Evolutionary conservation across 2,329 filamentous ascomycete species (phyloP), one percentile per base, ranked within the genome.

Genomic region (Ciborinia camelliae): DNA sequence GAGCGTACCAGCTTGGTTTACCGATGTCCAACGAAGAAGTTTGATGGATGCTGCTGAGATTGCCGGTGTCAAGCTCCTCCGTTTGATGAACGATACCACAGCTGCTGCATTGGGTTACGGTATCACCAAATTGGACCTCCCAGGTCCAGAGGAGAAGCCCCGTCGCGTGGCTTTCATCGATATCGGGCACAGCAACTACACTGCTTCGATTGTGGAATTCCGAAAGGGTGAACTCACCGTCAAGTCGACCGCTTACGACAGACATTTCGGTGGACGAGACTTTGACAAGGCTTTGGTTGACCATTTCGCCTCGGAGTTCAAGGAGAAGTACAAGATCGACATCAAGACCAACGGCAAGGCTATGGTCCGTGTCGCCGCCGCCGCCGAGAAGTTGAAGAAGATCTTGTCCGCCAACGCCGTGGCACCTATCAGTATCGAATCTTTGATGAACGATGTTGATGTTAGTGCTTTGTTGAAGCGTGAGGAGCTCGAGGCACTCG

Each of bases 331-430:
- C 87, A 97, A 96, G 85, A 90, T 98, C 73, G 93, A 98, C 77
- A 94, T 99, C 81, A 86, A 88, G 79, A 88, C 86, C 71, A 95
- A 98, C 81, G 86, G 88, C 71, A 97, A 97, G 82, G 95, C 94
- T 66, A 86, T 89, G 78, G 87, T 93, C 71, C 92, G 95, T 77
- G 91, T 96, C 72, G 85, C 90, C 50, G 88, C 92, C 68, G 92
- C 91, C 65, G 92, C 93, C 63, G 95, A 99, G 85, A 97, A 97
- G 85, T 82, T 96, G 76, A 99, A 99, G 89, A 98, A 98, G 87
- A 89, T 98, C 64, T 83, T 99, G 64, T 98, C 94, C 43, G 95
- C 95, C 76, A 98, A 98, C 81, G 90, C 93, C 72, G 86, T 90
- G 75, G 92, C 94, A 23, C 92, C 94, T 58, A 80, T 99, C 78